Percentiles rank a stretch among this genome's conserved stretches.
Conservation (phyloP, 305 asterid species). For the Plantago coronopus region DNA sequence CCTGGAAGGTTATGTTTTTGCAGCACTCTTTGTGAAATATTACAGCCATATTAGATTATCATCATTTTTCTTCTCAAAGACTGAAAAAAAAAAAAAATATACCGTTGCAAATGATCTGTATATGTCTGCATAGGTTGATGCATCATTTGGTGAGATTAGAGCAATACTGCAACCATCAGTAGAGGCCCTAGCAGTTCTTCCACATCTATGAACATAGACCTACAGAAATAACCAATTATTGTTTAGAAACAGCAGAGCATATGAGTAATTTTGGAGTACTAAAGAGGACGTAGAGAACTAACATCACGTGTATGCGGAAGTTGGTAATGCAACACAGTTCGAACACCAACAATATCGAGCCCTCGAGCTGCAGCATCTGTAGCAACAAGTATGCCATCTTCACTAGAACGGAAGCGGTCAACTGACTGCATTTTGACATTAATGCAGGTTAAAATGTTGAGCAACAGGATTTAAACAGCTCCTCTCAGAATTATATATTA, state of each 20-base stretch:
- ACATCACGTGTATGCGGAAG: conserved; percentile 97
- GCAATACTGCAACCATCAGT: conserved; percentile 97
- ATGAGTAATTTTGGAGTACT: conserved; percentile 12
- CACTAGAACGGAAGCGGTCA: conserved; percentile 80
- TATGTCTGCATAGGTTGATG: conserved; percentile 80
- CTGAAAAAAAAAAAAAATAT: conserved; percentile 21
- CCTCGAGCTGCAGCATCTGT: conserved; percentile 98
- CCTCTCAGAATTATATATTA: no score
- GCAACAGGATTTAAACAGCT: background rate
- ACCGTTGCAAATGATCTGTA: conserved; percentile 92
- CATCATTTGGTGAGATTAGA: conserved; percentile 79
- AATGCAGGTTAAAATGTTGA: background rate
- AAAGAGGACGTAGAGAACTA: conserved; percentile 26
- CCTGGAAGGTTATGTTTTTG: background rate
- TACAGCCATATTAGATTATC: background rate
- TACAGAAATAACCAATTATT: conserved; percentile 32
- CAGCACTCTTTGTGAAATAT: background rate
- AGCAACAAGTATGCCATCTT: conserved; percentile 77
- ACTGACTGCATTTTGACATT: conserved; percentile 60
- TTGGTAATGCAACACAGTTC: conserved; percentile 93
- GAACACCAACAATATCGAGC: conserved; percentile 82
- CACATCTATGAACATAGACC: conserved; percentile 96
- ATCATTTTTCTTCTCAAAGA: conserved; percentile 18
- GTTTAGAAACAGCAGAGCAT: conserved; percentile 15
- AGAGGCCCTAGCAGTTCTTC: conserved; percentile 94